Percentiles rank a stretch among this genome's conserved stretches.
These are phyloP conservation scores for Serendipita indica DNA, from an alignment of 768 basidiomycete genomes.

Conservation along the genomic window DNA sequence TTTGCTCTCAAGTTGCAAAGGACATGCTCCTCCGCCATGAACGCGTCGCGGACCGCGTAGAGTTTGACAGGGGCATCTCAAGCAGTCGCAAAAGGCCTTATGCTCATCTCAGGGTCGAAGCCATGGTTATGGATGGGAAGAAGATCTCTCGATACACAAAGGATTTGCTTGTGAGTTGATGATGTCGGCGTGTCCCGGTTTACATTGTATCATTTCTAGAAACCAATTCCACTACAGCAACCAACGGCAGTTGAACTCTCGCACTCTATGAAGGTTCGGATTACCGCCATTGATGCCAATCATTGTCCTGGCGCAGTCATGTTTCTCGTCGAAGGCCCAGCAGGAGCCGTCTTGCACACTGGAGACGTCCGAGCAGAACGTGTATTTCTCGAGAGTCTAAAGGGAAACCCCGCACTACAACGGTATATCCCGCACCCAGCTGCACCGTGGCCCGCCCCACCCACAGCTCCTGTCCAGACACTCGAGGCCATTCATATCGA, in stretches of 20 bases:
- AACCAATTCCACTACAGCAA: slow-evolving; percentile 41
- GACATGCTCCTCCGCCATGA: slow-evolving; percentile 73
- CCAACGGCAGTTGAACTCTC: slow-evolving; percentile 49
- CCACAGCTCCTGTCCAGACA: slow-evolving; percentile 18
- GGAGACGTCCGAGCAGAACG: slow-evolving; percentile 87
- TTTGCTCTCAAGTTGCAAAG: slow-evolving; percentile 76
- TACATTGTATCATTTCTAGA: not conserved
- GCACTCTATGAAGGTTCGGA: slow-evolving; percentile 40
- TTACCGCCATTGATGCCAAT: slow-evolving; percentile 81
- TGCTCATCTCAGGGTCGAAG: slow-evolving; percentile 48
- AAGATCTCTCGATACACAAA: slow-evolving; percentile 37
- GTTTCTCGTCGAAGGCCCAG: slow-evolving; percentile 66
- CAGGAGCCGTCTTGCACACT: slow-evolving; percentile 71
- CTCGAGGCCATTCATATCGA: slow-evolving; percentile 75
- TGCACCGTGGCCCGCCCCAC: slow-evolving; percentile 6
- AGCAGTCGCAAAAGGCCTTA: slow-evolving; percentile 44
- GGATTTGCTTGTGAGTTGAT: slow-evolving; percentile 47
- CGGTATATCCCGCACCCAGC: slow-evolving; percentile 40
- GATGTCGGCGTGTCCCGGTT: not conserved
- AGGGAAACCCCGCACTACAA: slow-evolving; percentile 54
- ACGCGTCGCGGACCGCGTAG: slow-evolving; percentile 45
- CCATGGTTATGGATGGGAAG: slow-evolving; percentile 34
- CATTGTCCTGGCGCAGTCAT: slow-evolving; percentile 93
- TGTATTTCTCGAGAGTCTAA: slow-evolving; percentile 54
- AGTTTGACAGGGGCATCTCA: slow-evolving; percentile 37